Evolutionary conservation across 2,329 filamentous ascomycete species (phyloP).

Genomic region (Diaporthe australafricana): DNA sequence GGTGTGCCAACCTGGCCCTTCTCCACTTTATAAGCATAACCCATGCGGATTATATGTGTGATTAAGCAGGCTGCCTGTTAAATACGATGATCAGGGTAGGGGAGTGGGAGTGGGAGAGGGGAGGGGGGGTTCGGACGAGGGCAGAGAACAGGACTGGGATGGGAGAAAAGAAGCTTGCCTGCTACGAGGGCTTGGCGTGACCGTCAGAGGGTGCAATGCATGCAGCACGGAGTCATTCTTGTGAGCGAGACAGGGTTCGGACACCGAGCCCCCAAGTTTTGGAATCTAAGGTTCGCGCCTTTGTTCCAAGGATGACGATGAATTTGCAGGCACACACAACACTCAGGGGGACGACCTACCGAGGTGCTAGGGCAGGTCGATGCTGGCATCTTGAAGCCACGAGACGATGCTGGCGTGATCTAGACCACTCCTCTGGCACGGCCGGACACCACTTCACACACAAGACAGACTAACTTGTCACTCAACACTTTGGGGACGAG

Average conservation of each 20-base stretch:
- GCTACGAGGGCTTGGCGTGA: conserved; percentile 6
- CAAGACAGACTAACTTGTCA: neutral
- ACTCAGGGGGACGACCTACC: neutral
- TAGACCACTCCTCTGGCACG: neutral
- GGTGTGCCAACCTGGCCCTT: neutral
- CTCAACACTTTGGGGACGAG: neutral
- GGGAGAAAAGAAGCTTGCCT: neutral
- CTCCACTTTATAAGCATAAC: conserved; percentile 25
- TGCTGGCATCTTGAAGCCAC: conserved; percentile 1
- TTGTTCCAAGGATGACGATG: conserved; percentile 9
- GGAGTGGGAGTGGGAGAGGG: too few relatives aligned
- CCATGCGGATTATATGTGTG: conserved; percentile 21
- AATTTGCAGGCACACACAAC: neutral
- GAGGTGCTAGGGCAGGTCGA: conserved; percentile 6
- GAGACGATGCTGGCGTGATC: neutral
- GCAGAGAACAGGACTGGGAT: conserved; percentile 15
- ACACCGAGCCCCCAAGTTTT: conserved; percentile 12
- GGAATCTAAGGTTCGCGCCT: neutral
- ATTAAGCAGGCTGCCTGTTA: conserved; percentile 12
- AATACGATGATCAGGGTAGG: neutral
- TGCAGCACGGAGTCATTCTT: conserved; percentile 23
- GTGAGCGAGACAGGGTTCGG: neutral
- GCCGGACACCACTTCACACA: neutral
- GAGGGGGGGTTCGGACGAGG: neutral
- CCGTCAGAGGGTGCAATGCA: conserved; percentile 1